Conservation (phyloP, 2,329 filamentous ascomycete genomes). For the Bimuria novae-zelandiae region DNA sequence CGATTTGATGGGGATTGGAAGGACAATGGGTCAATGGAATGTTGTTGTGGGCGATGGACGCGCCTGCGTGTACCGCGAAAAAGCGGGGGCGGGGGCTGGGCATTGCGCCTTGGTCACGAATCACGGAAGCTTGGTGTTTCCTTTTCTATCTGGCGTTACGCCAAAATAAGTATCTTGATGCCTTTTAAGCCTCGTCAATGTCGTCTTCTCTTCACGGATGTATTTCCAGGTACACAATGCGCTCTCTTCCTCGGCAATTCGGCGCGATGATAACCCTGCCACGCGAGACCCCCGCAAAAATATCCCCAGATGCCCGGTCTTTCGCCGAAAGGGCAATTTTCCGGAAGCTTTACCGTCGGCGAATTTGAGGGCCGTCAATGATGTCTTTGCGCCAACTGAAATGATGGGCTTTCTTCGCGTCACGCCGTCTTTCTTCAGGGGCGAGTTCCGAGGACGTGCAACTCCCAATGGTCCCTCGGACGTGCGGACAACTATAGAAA, state of each 20-base stretch:
- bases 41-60: not conserved
- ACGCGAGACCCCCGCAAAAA: not conserved
- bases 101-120: not conserved
- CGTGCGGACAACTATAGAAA: slow-evolving; percentile 1
- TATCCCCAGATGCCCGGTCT: not conserved
- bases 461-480: not conserved
- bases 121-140: not conserved
- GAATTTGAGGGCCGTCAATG: slow-evolving; percentile 13
- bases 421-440: not conserved
- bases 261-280: slow-evolving; percentile 5
- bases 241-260: slow-evolving; percentile 4
- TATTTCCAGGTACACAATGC: not conserved
- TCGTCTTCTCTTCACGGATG: not conserved
- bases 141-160: not conserved
- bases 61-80: not conserved
- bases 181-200: not conserved
- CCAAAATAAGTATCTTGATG: not conserved
- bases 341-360: slow-evolving; percentile 12
- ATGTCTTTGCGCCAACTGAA: slow-evolving; percentile 1
- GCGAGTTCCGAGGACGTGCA: not conserved
- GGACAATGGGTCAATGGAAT: not conserved
- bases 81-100: slow-evolving; percentile 16
- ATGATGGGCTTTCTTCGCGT: not conserved
- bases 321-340: not conserved
- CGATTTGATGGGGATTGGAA: not conserved